Evolutionary conservation across 192 early-diverging fungal genomes (phyloP), one percentile per base, ranked within the genome.

Genomic region (Coemansia sp.): DNA sequence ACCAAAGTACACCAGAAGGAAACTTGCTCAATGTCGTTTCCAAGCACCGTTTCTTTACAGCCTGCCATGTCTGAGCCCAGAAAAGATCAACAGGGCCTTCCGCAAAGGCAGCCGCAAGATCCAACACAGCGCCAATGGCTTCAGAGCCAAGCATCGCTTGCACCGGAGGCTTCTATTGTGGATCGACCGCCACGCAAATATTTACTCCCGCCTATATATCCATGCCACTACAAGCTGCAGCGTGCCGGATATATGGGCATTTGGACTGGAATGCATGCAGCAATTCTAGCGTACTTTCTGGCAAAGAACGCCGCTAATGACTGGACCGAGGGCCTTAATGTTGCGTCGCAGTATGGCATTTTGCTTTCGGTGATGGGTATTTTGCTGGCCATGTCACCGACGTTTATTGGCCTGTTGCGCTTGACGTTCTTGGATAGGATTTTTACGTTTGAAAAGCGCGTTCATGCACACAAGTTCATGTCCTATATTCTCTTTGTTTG

Each of bases 391-490:
- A 82, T 96, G 70, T 95, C 92, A 69, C 84, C 91, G 18, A 96
- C 91, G 28, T 78, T 89, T 54, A 74, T 91, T 20, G 80, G 83
- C 0, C 61, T 85, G 48, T 60, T 90, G 42, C 85, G 87, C 18
- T 68, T 66, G 28, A 87, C 85, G 31, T 77, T 87, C 6, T 71
- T 92, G 28, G 84, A 85, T 82, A 64, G 72, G 16, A 59, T 90
- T 40, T 65, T 90, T 22, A 86, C 88, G 10, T 86, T 93, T 65
- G 90, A 93, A 64, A 83, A 90, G 77, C 86, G 89, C 74, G 75
- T 87, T 30, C 85, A 87, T 56, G 90, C 91, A 25, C 91, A 93
- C 84, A 91, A 91, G 72, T 84, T 85, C 38, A 85, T 86, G 63
- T 89, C 87, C 8, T 91, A 87, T 65, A 76, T 86, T 32, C 75